Evolutionary conservation across 495 filamentous ascomycete genomes (phyloP).

Genomic region (Penicillium longicatenatum): DNA sequence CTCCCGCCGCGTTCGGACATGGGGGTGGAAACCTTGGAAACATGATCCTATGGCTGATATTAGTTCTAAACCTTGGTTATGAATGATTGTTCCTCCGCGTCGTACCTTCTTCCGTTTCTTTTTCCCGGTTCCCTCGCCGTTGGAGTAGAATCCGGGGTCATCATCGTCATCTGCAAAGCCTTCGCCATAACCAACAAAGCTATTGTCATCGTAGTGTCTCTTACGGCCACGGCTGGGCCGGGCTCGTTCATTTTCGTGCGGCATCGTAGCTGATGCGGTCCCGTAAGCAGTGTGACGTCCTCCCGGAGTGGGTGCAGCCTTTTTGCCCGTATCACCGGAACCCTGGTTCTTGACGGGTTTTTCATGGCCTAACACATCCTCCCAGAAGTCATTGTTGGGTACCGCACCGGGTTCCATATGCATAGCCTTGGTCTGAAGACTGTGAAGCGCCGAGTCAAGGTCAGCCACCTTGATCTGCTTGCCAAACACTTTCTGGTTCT

Average conservation of each 20-base stretch:
- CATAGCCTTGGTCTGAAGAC: conserved; percentile 54
- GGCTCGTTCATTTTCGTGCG: conserved; percentile 43
- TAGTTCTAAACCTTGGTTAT: conserved; percentile 6
- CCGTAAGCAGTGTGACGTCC: conserved; percentile 29
- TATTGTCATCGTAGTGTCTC: conserved; percentile 66
- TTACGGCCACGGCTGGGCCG: conserved; percentile 65
- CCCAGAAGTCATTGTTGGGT: conserved; percentile 60
- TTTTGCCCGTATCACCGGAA: conserved; percentile 36
- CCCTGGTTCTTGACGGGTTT: conserved; percentile 45
- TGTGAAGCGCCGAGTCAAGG: conserved; percentile 45
- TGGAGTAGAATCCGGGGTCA: conserved; percentile 50
- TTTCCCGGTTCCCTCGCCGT: conserved; percentile 47
- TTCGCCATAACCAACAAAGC: conserved; percentile 70
- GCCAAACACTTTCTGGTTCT: conserved; percentile 61
- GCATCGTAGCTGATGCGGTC: conserved; percentile 32
- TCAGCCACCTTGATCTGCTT: conserved; percentile 56
- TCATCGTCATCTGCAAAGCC: conserved; percentile 62
- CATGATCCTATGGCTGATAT: conserved; percentile 39
- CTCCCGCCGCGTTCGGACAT: conserved; percentile 47
- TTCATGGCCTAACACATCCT: conserved; percentile 60
- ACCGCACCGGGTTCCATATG: conserved; percentile 58
- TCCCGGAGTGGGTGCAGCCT: conserved; percentile 37
- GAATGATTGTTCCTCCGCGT: conserved; percentile 6
- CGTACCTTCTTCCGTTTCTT: conserved; percentile 57
- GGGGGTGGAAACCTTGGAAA: conserved; percentile 46